Evolutionary conservation across 352 stramenopile genomes (phyloP).

Genomic region (Globisporangium apiculatum): DNA sequence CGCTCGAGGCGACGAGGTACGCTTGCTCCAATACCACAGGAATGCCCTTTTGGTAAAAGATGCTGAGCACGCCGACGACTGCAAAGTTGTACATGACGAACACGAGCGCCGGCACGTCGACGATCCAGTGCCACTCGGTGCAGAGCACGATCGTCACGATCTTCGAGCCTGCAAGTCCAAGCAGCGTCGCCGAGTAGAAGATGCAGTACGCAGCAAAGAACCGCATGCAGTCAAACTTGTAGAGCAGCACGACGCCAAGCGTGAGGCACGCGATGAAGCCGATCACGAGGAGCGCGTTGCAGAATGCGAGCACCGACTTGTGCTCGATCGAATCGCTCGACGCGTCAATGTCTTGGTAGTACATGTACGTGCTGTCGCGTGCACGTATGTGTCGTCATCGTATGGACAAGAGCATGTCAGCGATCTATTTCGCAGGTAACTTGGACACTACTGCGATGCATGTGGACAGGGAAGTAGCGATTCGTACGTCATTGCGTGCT

Average conservation of each 20-base stretch:
- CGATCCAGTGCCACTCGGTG: slow-evolving; percentile 32
- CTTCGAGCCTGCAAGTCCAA: slow-evolving; percentile 65
- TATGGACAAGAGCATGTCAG: background rate
- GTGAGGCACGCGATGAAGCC: slow-evolving; percentile 70
- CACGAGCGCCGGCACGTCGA: slow-evolving; percentile 42
- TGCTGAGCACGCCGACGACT: slow-evolving; percentile 72
- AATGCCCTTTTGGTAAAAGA: slow-evolving; percentile 86
- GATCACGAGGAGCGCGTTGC: slow-evolving; percentile 80
- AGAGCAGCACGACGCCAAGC: slow-evolving; percentile 75
- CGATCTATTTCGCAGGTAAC: background rate
- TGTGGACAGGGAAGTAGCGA: background rate
- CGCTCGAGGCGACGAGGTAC: slow-evolving; percentile 90
- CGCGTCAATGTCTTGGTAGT: slow-evolving; percentile 66
- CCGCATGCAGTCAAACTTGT: slow-evolving; percentile 78
- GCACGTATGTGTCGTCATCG: background rate
- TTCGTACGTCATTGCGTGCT: slow-evolving; percentile 50
- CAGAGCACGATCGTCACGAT: slow-evolving; percentile 63
- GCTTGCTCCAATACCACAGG: slow-evolving; percentile 73
- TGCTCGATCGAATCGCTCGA: slow-evolving; percentile 26
- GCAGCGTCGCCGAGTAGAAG: slow-evolving; percentile 58
- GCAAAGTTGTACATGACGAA: slow-evolving; percentile 89
- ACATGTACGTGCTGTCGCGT: slow-evolving; percentile 57
- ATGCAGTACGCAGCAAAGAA: slow-evolving; percentile 74
- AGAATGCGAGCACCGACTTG: slow-evolving; percentile 51
- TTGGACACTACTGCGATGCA: too few relatives aligned